These are phyloP conservation scores for Craterostigma plantagineum DNA, from an alignment of 257 asterid species.

Conservation along the genomic window DNA sequence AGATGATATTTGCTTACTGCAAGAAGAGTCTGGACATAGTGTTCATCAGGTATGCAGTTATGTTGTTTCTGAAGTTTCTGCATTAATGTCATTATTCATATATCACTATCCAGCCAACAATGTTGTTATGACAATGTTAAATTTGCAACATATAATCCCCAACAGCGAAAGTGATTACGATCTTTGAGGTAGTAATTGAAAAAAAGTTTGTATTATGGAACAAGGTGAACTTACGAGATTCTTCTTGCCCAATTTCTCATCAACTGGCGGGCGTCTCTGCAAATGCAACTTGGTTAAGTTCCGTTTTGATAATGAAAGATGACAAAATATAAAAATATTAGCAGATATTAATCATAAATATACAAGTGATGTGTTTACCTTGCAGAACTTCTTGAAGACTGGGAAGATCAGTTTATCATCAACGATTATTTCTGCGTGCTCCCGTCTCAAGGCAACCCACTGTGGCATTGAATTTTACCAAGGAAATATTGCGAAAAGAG, in stretches of 20 bases:
- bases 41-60: conserved; percentile 97
- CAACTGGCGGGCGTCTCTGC: conserved; percentile 77
- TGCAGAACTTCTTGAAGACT: conserved; percentile 62
- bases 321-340: background rate
- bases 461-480: conserved; percentile 17
- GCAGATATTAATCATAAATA: background rate
- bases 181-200: background rate
- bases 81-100: conserved; percentile 9
- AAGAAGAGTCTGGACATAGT: conserved; percentile 76
- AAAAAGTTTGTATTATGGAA: background rate
- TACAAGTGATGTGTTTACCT: conserved; percentile 30
- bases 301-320: background rate
- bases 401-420: conserved; percentile 57
- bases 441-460: conserved; percentile 83
- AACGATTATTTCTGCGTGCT: conserved; percentile 64
- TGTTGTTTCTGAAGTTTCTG: conserved; percentile 97
- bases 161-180: background rate
- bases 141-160: background rate
- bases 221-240: conserved; percentile 47
- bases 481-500: no score
- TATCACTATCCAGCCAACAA: no score
- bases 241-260: conserved; percentile 33
- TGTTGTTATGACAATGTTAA: no score
- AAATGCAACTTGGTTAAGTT: background rate
- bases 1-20: conserved; percentile 33